Evolutionary conservation across 2,329 filamentous ascomycete species (phyloP), one percentile per base, ranked within the genome.

Genomic region (Venturia aucupariae): DNA sequence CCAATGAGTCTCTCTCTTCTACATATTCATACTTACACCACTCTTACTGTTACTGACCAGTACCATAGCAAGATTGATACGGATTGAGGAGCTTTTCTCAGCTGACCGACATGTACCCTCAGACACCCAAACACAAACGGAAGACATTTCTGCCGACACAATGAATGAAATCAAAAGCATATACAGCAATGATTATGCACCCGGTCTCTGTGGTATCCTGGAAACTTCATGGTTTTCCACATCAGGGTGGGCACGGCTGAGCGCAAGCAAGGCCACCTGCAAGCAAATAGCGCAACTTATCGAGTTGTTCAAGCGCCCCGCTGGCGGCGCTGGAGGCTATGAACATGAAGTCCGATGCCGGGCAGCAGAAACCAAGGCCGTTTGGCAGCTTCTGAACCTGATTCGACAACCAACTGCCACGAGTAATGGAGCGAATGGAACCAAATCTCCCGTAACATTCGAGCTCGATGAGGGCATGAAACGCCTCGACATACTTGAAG

Each of bases 211-310:
- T 74, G 83, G 83, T 61, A 87, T 94, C 67, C 83, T 95, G 67
- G 92, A 97, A 74, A 90, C 90, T 7, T 82, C 81, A 35, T 97
- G 92, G 92, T 97, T 90, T 76, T 84, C 79, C 32, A 77, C 76
- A 44, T 80, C 80, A 68, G 83, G 81, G 63, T 77, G 82, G 64
- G 73, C 73, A n/a, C 76, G 80, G 62, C 75, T 89, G 2, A 75
- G 85, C 65, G 76, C 75, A 42, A 81, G 89, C 71, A 76, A 80
- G 35, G 76, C 78, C 35, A 77, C 90, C n/a, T 79, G 88, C 69
- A 84, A 86, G 62, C 83, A 87, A 67, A 84, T 92, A 72, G 82
- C 83, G 6, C 82, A 84, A 19, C 87, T 92, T 68, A 80, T 92
- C 32, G 72, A 75, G 19, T 70, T 75, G 64, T 75, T 76, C 70